Base-by-base conservation (phyloP, 2,329 filamentous ascomycete genomes). In the Triangularia verruculosa region DNA sequence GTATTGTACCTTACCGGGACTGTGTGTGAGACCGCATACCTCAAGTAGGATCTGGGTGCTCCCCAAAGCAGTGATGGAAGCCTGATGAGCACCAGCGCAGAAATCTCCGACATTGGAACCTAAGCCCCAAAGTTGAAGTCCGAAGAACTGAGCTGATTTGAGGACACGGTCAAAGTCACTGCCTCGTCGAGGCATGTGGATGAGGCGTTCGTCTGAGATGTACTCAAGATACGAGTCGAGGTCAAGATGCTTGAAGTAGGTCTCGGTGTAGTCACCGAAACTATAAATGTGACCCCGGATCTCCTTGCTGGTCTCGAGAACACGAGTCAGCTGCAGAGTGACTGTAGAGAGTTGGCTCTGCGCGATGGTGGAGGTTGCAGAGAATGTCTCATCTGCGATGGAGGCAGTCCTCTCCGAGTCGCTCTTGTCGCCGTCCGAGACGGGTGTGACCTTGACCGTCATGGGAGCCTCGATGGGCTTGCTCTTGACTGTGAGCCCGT, bases 101-200 rank as follows among this genome's bases (percentile, higher is more conserved):
- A 74, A 69, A 61, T 70, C 17, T 64, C 74, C 72, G 1, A 78
- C 71, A 20, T 72, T 73, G 24, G 68, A 67, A 6, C 74, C 75
- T 17, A 78, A 78, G 3, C 72, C 69, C 63, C 73, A 75, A 15
- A 79, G 70, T 64, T 78, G 77, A 4, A 78, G 70, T 2, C 76
- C 77, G 52, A 78, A 79, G 71, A 76, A 78, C 63, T 79, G 76
- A 2, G 77, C 77, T 15, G 74, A 73, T 43, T 74, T 75, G 28
- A 79, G 68, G 1, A 79, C 76, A 1, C 74, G 73, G 61, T 79
- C 77, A 77, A 77, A 79, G 55, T 75, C 72, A 59, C 76, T 78
- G n/a, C 76, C 77, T 43, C 74, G 69, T 4, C 71, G 70, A 2
- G 77, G 77, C 75, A 79, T 79, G 59, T 78, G 76, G 15, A 76